Evolutionary conservation across 2,329 filamentous ascomycete genomes (phyloP).

Genomic region (Zymoseptoria passerinii): DNA sequence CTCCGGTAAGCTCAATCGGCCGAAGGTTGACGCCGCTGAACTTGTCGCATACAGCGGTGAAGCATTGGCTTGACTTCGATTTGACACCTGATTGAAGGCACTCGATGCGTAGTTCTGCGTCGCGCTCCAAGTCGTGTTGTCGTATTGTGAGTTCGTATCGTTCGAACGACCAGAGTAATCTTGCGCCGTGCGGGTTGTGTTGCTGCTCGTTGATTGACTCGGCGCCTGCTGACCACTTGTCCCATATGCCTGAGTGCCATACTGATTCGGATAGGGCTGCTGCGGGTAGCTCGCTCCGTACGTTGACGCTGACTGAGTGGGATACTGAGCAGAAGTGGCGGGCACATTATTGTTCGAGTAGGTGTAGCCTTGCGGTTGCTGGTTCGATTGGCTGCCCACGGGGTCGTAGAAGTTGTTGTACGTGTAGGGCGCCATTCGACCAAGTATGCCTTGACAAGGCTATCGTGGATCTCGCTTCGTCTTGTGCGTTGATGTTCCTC

Average conservation of each 20-base stretch:
- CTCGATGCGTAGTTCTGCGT: constrained; percentile 5
- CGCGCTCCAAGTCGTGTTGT: constrained; percentile 7
- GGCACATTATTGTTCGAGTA: constrained; percentile 9
- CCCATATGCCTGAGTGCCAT: constrained; percentile 18
- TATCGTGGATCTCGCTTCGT: constrained; percentile 1
- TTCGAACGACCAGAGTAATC: constrained; percentile 12
- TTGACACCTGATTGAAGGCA: constrained; percentile 12
- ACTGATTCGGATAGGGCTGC: constrained; percentile 10
- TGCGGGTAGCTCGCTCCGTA: constrained; percentile 12
- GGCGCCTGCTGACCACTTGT: constrained; percentile 10
- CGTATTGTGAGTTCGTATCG: constrained; percentile 12
- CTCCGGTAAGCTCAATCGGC: constrained; percentile 18
- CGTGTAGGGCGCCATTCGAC: constrained; percentile 24
- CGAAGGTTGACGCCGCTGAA: constrained; percentile 15
- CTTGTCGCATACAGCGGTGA: constrained; percentile 21
- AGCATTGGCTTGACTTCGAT: constrained; percentile 17
- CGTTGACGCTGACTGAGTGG: constrained; percentile 9
- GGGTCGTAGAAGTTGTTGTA: constrained; percentile 27
- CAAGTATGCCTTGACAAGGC: neutral
- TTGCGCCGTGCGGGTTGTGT: constrained; percentile 13
- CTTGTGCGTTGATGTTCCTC: neutral
- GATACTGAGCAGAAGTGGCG: constrained; percentile 11
- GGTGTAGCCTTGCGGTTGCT: constrained; percentile 15
- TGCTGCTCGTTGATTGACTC: constrained; percentile 6
- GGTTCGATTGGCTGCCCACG: constrained; percentile 25